phyloP scores from a whole-genome alignment of 768 basidiomycete species.

The Zangia roseola region DNA sequence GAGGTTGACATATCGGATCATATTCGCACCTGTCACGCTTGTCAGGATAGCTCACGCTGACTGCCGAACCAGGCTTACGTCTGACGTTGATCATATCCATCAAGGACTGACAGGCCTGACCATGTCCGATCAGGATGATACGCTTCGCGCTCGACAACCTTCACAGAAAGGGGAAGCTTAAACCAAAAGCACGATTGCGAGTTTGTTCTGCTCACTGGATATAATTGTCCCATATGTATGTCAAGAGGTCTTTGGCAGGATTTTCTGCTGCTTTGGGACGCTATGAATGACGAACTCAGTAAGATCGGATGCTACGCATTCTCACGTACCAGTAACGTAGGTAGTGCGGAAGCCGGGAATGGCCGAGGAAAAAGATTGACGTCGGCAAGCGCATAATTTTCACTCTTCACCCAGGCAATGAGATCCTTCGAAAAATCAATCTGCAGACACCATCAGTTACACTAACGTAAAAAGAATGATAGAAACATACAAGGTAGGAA shows the following conservation, averaged over 20 bases:
- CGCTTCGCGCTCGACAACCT: constrained; percentile 73
- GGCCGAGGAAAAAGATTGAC: constrained; percentile 80
- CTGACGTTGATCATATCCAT: constrained; percentile 72
- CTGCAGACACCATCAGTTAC: constrained; percentile 42
- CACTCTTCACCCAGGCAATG: constrained; percentile 68
- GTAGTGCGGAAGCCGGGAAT: constrained; percentile 26
- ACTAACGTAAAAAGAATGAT: neutral
- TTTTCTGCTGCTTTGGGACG: constrained; percentile 43
- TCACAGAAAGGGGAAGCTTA: neutral
- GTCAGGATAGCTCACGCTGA: neutral
- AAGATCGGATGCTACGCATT: neutral
- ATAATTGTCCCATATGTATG: constrained; percentile 96
- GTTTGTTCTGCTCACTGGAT: constrained; percentile 62
- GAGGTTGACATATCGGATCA: constrained; percentile 63
- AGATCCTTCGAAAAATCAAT: constrained; percentile 82
- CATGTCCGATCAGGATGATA: constrained; percentile 85
- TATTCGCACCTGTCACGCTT: constrained; percentile 39
- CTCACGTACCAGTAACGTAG: constrained; percentile 33
- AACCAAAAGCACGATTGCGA: neutral
- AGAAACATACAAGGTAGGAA: constrained; percentile 70
- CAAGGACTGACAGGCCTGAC: constrained; percentile 74
- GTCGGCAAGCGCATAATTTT: constrained; percentile 77
- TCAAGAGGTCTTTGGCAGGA: constrained; percentile 57
- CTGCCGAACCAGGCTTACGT: constrained; percentile 43
- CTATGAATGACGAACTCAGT: constrained; percentile 22